Evolutionary conservation across 768 basidiomycete species (phyloP).

Genomic region (Suillus clintonianus): DNA sequence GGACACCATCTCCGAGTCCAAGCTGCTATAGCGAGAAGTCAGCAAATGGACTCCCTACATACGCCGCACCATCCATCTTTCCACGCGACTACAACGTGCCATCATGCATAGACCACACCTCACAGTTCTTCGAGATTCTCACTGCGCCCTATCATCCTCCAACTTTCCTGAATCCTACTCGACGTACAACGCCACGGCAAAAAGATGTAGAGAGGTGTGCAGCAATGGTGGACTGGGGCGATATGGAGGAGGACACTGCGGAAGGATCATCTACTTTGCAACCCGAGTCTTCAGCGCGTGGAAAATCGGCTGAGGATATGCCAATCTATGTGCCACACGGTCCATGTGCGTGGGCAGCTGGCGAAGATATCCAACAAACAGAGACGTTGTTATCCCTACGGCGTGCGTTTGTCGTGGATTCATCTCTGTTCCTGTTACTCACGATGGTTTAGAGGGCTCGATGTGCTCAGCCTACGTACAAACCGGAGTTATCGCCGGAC

Average conservation of each 20-base stretch:
- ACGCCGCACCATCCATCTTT: constrained; percentile 12
- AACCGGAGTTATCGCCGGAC: constrained; percentile 29
- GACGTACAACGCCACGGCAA: constrained; percentile 16
- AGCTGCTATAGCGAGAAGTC: not conserved
- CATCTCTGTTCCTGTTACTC: not conserved
- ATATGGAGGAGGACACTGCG: constrained; percentile 5
- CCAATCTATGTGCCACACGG: constrained; percentile 35
- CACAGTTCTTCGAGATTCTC: constrained; percentile 32
- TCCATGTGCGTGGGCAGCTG: constrained; percentile 32
- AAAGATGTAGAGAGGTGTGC: constrained; percentile 26
- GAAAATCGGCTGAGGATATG: constrained; percentile 14
- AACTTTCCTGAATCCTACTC: not conserved
- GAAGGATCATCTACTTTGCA: not conserved
- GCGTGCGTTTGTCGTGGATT: constrained; percentile 16
- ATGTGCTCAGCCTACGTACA: constrained; percentile 41
- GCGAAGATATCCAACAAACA: constrained; percentile 26
- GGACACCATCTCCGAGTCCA: not conserved
- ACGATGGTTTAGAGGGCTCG: constrained; percentile 30
- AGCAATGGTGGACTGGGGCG: constrained; percentile 28
- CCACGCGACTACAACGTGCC: constrained; percentile 12
- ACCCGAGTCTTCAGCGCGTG: constrained; percentile 2
- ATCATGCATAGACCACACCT: constrained; percentile 22
- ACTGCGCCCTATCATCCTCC: constrained; percentile 25
- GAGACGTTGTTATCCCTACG: constrained; percentile 25
- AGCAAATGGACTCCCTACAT: constrained; percentile 8